Base-by-base conservation (phyloP, 129 eudicot genomes). In the Smallanthus sonchifolius region DNA sequence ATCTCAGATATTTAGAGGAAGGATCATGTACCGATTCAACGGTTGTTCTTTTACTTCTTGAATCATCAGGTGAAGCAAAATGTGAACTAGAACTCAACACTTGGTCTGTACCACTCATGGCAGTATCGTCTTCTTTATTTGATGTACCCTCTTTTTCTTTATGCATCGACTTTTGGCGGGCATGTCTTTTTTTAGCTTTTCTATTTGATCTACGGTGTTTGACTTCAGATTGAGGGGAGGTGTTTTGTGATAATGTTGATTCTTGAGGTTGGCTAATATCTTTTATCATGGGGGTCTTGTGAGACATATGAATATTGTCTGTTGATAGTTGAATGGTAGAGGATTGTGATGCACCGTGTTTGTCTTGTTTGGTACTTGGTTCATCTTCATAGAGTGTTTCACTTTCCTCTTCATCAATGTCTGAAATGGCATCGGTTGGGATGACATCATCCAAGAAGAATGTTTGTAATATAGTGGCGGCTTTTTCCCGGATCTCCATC, bases 401-500 rank as follows among this genome's bases (percentile, higher is more conserved):
- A 66, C 79, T 75, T 82, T 95, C 99, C 80, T 82, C 92, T 62
- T 89, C 98, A 19, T 95, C 99, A 28, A 84, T 88, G 74, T 94
- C 97, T 13, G 97, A 91, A 70, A 86, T 82, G 65, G 96, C 91
- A 62, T 83, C 84, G 4, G 78, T 78, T 59, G 99, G 96, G 63
- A 87, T 64, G 36, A 73, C 68, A 63, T 87, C 91, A 69, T 91
- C 97, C 57, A 85, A 69, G 82, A 95, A 88, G 82, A 80, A 91
- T 15, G 84, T 75, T 66, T 91, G 97, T 54, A 95, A 78, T 71
- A 95, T 85, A 68, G 96, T 83, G 47, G 87, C 82, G 2, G 96
- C 88, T 72, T 95, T 95, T 79, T 95, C 99, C 81, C 99, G 87
- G 59, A 95, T 95, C 80, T 95, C 99, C 87, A 87, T 82, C 99